A percentile compares a stretch with the other conserved stretches of the same genome.
Conservation (phyloP, 1,139 yeast genomes). For the Groenewaldozyma auringiensis region DNA sequence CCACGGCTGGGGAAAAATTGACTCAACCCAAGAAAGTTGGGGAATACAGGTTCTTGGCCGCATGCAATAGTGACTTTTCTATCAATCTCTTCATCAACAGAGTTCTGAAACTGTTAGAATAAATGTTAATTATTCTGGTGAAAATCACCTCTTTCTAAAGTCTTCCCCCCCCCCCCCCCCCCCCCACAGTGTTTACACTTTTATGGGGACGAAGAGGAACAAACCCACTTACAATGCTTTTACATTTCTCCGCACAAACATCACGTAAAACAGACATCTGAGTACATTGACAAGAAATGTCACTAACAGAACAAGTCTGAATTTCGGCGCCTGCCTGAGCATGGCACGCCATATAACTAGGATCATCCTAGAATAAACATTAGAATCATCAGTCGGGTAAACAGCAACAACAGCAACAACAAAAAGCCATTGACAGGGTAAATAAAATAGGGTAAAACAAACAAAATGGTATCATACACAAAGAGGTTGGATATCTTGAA, state of each 20-base stretch:
- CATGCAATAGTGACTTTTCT: slow-evolving; percentile 17
- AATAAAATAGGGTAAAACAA: neutral
- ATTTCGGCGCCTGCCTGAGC: slow-evolving; percentile 15
- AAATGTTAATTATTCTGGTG: no score
- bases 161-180: no score
- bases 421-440: neutral
- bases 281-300: slow-evolving; percentile 21
- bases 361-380: slow-evolving; percentile 10
- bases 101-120: neutral
- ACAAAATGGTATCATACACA: slow-evolving; percentile 6
- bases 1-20: slow-evolving; percentile 15
- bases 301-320: slow-evolving; percentile 18
- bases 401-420: neutral
- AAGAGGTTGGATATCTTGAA: slow-evolving; percentile 4
- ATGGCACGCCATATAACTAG: slow-evolving; percentile 16
- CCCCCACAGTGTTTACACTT: no score
- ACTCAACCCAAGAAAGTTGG: slow-evolving; percentile 13
- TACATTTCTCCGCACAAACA: slow-evolving; percentile 19
- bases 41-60: slow-evolving; percentile 14
- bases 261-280: slow-evolving; percentile 16
- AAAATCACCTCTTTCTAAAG: no score
- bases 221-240: slow-evolving; percentile 4
- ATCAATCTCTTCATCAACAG: slow-evolving; percentile 8
- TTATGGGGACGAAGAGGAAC: neutral
- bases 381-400: neutral